Conservation (phyloP, 805 yeast genomes). For the Spathaspora hagerdaliae region DNA sequence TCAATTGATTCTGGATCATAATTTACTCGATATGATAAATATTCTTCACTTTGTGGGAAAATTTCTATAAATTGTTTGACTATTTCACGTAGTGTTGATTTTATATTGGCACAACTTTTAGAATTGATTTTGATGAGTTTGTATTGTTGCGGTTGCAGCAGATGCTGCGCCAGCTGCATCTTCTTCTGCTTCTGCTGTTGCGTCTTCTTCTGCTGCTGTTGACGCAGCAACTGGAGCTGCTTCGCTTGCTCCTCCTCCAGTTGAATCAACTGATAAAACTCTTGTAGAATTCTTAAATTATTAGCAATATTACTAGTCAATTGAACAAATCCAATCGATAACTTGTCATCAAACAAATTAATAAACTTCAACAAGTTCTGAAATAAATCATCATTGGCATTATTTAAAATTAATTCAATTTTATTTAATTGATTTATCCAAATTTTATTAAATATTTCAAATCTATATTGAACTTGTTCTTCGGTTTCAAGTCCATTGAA, state of each 20-base stretch:
- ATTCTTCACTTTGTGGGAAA: constrained; percentile 11
- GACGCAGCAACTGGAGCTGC: constrained; percentile 1
- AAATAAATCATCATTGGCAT: constrained; percentile 30
- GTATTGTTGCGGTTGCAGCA: constrained; percentile 4
- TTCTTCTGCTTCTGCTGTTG: constrained; percentile 3
- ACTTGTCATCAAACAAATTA: constrained; percentile 13
- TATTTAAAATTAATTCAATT: constrained; percentile 25
- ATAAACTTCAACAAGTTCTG: constrained; percentile 22
- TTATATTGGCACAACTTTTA: constrained; percentile 30
- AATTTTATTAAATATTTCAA: constrained; percentile 16
- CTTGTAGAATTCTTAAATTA: constrained; percentile 34
- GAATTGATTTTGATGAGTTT: constrained; percentile 26
- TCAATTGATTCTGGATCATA: constrained; percentile 35
- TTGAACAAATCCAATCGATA: constrained; percentile 31
- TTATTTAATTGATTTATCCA: constrained; percentile 25
- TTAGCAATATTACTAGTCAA: constrained; percentile 39
- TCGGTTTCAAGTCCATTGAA: constrained; percentile 20
- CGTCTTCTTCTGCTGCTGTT: constrained; percentile 7
- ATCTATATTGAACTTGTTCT: constrained; percentile 19
- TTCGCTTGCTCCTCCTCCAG: constrained; percentile 2
- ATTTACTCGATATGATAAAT: constrained; percentile 15
- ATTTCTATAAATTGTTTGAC: constrained; percentile 25
- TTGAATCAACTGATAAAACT: constrained; percentile 20
- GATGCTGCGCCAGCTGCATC: too few relatives aligned
- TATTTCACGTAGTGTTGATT: constrained; percentile 29